Conservation (phyloP, 2,329 filamentous ascomycete genomes). For the Curvularia hawaiiensis region DNA sequence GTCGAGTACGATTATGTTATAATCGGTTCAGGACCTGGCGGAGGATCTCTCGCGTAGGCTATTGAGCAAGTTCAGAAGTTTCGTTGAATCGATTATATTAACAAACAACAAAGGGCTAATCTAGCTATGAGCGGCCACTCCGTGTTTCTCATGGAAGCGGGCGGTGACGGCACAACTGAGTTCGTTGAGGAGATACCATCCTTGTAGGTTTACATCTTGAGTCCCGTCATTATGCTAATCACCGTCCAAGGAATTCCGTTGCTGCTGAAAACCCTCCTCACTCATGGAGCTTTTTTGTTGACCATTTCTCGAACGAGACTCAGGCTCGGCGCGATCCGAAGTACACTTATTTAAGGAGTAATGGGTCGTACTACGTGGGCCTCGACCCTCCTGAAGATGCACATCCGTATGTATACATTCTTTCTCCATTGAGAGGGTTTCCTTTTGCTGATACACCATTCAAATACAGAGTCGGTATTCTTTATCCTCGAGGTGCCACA, state of each 20-base stretch:
- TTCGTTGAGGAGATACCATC: background rate
- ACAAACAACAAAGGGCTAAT: background rate
- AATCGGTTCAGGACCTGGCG: background rate
- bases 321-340: constrained; percentile 1
- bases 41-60: background rate
- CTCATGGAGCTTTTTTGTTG: constrained; percentile 1
- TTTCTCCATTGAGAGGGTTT: background rate
- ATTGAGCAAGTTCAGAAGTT: background rate
- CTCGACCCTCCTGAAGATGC: background rate
- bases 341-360: background rate
- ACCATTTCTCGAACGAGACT: background rate
- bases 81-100: background rate
- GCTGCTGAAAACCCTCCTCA: background rate
- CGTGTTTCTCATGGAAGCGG: background rate
- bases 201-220: background rate
- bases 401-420: background rate
- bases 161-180: background rate
- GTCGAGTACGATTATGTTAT: background rate
- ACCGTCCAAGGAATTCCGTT: background rate
- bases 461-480: background rate
- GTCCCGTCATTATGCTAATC: background rate
- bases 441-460: background rate
- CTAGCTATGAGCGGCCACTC: background rate
- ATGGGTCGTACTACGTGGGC: background rate
- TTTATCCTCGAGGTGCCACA: background rate